Evolutionary conservation across 352 stramenopile species (phyloP).

Genomic region (Pilasporangium apinafurcum): DNA sequence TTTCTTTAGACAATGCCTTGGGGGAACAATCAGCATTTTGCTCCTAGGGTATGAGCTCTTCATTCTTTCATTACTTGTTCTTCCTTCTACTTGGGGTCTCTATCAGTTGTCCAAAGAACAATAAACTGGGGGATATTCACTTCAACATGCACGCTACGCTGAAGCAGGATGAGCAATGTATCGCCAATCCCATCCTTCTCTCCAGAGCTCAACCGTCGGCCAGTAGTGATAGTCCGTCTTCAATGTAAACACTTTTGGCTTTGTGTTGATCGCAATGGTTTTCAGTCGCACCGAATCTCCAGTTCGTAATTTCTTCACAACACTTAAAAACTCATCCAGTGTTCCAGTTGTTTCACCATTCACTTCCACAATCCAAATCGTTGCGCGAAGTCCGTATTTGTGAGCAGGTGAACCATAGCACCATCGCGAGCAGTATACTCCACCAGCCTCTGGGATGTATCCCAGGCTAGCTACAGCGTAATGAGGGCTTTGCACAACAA

Average conservation of each 20-base stretch:
- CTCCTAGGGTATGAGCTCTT: too few relatives aligned
- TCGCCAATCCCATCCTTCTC: conserved; percentile 62
- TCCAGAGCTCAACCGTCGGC: conserved; percentile 80
- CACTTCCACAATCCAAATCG: conserved; percentile 89
- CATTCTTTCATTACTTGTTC: too few relatives aligned
- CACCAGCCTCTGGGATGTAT: conserved; percentile 82
- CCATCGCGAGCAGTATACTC: conserved; percentile 88
- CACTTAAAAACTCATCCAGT: conserved; percentile 81
- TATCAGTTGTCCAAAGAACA: neutral
- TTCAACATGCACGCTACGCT: too few relatives aligned
- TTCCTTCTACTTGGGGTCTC: neutral
- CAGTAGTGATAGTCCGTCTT: conserved; percentile 91
- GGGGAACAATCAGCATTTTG: too few relatives aligned
- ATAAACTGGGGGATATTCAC: neutral
- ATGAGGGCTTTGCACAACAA: conserved; percentile 90
- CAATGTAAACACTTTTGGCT: conserved; percentile 86
- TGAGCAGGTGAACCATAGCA: conserved; percentile 88
- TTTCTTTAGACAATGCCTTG: too few relatives aligned
- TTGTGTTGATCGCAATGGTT: conserved; percentile 88
- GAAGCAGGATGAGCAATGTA: conserved; percentile 60
- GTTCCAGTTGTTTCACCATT: conserved; percentile 77
- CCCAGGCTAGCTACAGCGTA: conserved; percentile 78
- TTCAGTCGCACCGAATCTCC: conserved; percentile 84
- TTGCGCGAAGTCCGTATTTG: conserved; percentile 87
- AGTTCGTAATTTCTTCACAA: conserved; percentile 77